Base-by-base conservation (phyloP, 1,139 yeast genomes). In the Saccharomyces hybrid region DNA sequence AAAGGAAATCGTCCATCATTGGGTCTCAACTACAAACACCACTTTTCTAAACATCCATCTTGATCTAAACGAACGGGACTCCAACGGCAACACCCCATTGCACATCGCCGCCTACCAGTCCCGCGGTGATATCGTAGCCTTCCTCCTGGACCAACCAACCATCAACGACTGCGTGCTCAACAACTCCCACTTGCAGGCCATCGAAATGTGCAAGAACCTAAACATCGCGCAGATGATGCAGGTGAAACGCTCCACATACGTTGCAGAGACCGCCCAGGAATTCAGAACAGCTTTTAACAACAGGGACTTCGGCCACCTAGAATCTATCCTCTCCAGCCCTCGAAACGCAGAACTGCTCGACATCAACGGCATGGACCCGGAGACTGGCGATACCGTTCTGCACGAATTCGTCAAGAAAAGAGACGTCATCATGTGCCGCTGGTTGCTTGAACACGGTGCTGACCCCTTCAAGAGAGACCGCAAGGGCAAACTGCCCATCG, bases 341-440 rank as follows among this genome's bases (percentile, higher is more conserved):
- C 77, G 99, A 59, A 95, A 95, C 16, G 76, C 81, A 23, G 95
- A 90, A 59, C 75, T 91, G 48, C 74, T 93, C 56, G 96, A 93
- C 69, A 85, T 93, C 61, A 91, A 93, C 67, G 97, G 97, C 7
- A 83, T 88, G 34, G 96, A 91, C 65, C 96, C 97, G 0, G 85
- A 86, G 51, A 84, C 96, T 0, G 98, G 98, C 1, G 87, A 88
- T 62, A 90, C 97, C 0, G 95, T 91, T 0, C 75, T 95, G 53
- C 96, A 91, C 64, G 96, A 89, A 62, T 89, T 88, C 65, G 88
- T 90, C 56, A 79, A 78, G 59, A 81, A 82, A 57, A 82, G 84
- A 61, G 96, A 93, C 66, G 68, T 81, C 34, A 82, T 83, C 56
- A 85, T 91, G 89, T 93, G 93, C 56, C 85, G 84, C 59, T 93